Conservation (phyloP, 306 rosid genomes). For the Quercus bicolor region DNA sequence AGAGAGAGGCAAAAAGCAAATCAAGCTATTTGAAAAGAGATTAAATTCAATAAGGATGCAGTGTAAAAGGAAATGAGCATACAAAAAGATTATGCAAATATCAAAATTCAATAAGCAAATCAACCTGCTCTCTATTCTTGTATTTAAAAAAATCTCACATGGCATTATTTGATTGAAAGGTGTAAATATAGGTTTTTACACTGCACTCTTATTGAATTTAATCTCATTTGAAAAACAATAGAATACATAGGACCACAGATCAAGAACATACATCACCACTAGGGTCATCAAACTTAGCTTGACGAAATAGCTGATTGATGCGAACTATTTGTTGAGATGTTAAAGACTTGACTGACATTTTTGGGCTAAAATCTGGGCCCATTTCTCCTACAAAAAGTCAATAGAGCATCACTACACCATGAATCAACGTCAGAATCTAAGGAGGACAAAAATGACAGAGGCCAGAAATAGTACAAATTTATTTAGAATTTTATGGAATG, state of each 20-base stretch:
- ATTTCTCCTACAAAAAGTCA: conserved; percentile 64
- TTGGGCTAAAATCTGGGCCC: conserved; percentile 80
- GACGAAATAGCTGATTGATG: conserved; percentile 91
- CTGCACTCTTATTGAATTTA: too few species aligned
- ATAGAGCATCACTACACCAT: neutral
- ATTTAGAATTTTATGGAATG: neutral
- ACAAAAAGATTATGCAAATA: too few species aligned
- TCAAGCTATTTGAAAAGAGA: conserved; percentile 1
- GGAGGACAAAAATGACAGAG: neutral
- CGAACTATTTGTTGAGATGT: conserved; percentile 93
- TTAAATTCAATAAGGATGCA: neutral
- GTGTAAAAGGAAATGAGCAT: too few species aligned
- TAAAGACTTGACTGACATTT: conserved; percentile 71
- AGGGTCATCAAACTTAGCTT: conserved; percentile 98
- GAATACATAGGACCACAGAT: neutral
- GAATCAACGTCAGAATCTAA: neutral
- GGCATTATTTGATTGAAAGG: too few species aligned
- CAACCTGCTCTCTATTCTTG: too few species aligned
- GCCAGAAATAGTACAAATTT: neutral
- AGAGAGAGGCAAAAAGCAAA: neutral
- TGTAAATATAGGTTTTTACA: too few species aligned
- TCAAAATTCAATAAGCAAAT: too few species aligned
- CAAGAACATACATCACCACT: conserved; percentile 58
- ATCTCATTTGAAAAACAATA: too few species aligned
- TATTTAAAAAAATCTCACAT: too few species aligned